Evolutionary conservation across 2,329 filamentous ascomycete genomes (phyloP).

Genomic region (Fusarium sp.): DNA sequence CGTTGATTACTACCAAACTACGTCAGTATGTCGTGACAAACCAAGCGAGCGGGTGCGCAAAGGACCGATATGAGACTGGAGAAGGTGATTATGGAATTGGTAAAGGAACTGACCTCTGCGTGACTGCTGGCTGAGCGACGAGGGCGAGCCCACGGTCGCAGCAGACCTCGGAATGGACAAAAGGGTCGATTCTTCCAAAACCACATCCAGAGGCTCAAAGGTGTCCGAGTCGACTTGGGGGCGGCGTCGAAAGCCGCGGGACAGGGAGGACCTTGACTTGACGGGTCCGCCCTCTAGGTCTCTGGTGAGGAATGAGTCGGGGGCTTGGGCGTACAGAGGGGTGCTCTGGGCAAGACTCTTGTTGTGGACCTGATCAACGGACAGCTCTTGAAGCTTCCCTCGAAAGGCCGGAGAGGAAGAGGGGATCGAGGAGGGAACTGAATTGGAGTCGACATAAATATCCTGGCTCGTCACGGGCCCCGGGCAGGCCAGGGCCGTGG

Average conservation of each 20-base stretch:
- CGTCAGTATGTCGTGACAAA: constrained; percentile 25
- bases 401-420: constrained; percentile 30
- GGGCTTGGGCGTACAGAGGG: constrained; percentile 15
- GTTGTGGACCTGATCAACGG: constrained; percentile 43
- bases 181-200: constrained; percentile 46
- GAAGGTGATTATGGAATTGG: neutral
- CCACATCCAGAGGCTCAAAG: constrained; percentile 50
- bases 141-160: constrained; percentile 6
- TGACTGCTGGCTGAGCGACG: neutral
- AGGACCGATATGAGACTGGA: neutral
- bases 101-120: constrained; percentile 32
- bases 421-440: constrained; percentile 28
- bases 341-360: constrained; percentile 28
- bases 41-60: neutral
- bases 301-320: constrained; percentile 1
- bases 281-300: constrained; percentile 18
- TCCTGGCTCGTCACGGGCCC: constrained; percentile 27
- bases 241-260: constrained; percentile 46
- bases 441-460: constrained; percentile 34
- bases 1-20: constrained; percentile 13
- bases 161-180: constrained; percentile 12
- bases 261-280: constrained; percentile 28
- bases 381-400: constrained; percentile 45
- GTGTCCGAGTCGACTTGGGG: constrained; percentile 47
- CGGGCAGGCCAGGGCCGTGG: constrained; percentile 22